Conservation (phyloP, 495 filamentous ascomycete genomes). For the Mytilinidion resinicola region DNA sequence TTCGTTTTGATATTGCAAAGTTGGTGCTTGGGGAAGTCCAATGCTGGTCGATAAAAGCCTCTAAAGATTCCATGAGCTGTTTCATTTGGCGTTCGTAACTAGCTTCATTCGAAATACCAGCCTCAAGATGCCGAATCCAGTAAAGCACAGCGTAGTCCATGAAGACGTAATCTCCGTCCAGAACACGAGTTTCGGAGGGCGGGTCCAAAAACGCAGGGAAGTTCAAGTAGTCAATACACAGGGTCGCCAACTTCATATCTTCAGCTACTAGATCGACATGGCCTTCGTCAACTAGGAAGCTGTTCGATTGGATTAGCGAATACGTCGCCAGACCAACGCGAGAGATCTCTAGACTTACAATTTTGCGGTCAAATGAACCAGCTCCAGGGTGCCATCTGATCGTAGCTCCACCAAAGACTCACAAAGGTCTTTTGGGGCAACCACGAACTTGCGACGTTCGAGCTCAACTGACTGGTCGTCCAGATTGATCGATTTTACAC, state of each 20-base stretch:
- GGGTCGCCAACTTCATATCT: slow-evolving; percentile 6
- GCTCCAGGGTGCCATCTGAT: not conserved
- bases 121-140: slow-evolving; percentile 13
- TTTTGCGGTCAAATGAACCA: slow-evolving; percentile 14
- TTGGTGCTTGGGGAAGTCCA: not conserved
- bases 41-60: slow-evolving; percentile 5
- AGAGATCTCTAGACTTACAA: not conserved
- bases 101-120: not conserved
- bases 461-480: slow-evolving; percentile 24
- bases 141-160: slow-evolving; percentile 9
- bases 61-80: slow-evolving; percentile 1
- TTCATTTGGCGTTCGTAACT: not conserved
- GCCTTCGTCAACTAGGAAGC: slow-evolving; percentile 3
- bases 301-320: not conserved
- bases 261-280: not conserved
- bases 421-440: not conserved
- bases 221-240: slow-evolving; percentile 13
- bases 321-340: too few relatives aligned
- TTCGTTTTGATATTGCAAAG: not conserved
- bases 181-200: not conserved
- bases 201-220: not conserved
- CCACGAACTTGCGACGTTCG: slow-evolving; percentile 4
- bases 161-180: slow-evolving; percentile 8
- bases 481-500: slow-evolving; percentile 29
- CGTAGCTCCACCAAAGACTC: slow-evolving; percentile 6